These are phyloP conservation scores for Corchorus olitorius DNA, from an alignment of 345 rosid genomes.

Conservation along the genomic window DNA sequence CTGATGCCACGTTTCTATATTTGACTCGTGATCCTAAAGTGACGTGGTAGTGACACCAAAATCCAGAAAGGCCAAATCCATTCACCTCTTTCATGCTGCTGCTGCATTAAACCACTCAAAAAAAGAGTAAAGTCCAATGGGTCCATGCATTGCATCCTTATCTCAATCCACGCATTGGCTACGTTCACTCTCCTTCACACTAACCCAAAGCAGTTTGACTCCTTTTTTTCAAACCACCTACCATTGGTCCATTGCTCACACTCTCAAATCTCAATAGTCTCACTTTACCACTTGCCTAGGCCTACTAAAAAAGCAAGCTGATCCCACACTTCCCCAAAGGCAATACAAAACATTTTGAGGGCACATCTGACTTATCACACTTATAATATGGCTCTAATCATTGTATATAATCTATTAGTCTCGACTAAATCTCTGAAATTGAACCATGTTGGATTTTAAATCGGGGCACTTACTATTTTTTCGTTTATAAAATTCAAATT, in stretches of 20 bases:
- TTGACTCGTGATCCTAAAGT: background rate
- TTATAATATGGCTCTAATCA: too few species aligned
- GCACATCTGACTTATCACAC: background rate
- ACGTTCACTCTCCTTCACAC: background rate
- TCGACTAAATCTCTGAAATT: too few species aligned
- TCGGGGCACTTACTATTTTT: too few species aligned
- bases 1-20: background rate
- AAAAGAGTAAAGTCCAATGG: background rate
- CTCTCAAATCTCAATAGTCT: background rate
- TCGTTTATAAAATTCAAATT: too few species aligned
- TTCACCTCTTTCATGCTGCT: background rate
- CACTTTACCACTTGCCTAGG: background rate
- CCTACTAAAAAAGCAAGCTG: background rate
- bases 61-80: background rate
- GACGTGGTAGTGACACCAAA: background rate
- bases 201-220: background rate
- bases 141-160: background rate
- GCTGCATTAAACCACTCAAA: background rate
- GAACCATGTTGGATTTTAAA: too few species aligned
- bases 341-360: background rate
- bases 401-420: too few species aligned
- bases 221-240: background rate
- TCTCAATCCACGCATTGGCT: constrained; percentile 2
- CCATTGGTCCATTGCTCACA: background rate
- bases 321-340: background rate